Base-by-base conservation (phyloP, 192 early-diverging fungal genomes). In the Geranomyces michiganensis region DNA sequence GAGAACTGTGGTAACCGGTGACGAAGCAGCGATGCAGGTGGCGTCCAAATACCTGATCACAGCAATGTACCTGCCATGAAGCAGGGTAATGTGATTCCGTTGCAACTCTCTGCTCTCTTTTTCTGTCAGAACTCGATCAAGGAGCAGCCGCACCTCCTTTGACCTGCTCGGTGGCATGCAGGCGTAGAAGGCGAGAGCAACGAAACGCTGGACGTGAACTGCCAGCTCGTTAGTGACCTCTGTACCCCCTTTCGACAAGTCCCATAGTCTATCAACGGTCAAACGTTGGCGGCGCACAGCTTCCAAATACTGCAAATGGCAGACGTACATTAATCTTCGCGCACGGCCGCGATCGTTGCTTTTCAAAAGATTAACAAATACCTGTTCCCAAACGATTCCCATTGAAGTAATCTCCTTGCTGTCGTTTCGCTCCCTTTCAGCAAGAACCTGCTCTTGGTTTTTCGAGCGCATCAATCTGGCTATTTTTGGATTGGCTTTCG, bases 301-400 rank as follows among this genome's bases (percentile, higher is more conserved):
- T 67, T 67, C 65, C 5, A 67, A 27, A 27, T 53, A 21, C 65
- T 67, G 14, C 22, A n/a, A n/a, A n/a, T 8, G 29, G n/a, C 30
- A 4, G 17, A 43, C 5, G 15, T 26, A 43, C 43, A 46, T 45
- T 36, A 46, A 10, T n/a, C 8, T 45, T 21, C 43, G 2, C 21
- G 27, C 59, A 8, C 2, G 27, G 33, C 9, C 26, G 33, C 8
- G 29, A 6, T 32, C 9, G 2, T 24, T 26, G 19, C 17, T n/a
- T 7, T 29, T 19, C 30, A 8, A 9, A 17, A 60, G 7, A 36
- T 10, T 10, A n/a, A n/a, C n/a, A n/a, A n/a, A 17, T 60, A 67
- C 65, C 65, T 67, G 65, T n/a, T n/a, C 33, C 65, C 47, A 67
- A 5, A 67, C 30, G 32, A 67, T 67, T 22, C 62, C 62, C 13